Percentiles rank a stretch among this genome's conserved stretches.
phyloP scores from a whole-genome alignment of 2,329 filamentous ascomycete species.

The Fusarium haematococcum region DNA sequence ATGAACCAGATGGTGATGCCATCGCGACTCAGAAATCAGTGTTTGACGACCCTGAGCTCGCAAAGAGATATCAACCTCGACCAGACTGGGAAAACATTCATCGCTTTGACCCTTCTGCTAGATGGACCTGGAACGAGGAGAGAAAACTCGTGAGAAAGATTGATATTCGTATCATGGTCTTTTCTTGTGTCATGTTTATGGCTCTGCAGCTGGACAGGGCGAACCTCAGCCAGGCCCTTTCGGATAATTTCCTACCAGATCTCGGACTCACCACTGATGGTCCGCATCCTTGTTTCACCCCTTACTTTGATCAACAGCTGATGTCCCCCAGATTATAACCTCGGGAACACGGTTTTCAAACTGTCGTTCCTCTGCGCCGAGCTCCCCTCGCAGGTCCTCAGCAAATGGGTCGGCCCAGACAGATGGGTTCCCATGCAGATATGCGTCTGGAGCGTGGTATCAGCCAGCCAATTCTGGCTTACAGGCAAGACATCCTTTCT shows the following conservation, averaged over 20 bases:
- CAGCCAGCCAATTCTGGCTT: constrained; percentile 12
- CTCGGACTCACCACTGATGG: constrained; percentile 57
- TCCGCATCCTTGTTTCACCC: not conserved
- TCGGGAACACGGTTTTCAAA: constrained; percentile 50
- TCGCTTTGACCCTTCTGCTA: constrained; percentile 59
- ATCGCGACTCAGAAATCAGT: constrained; percentile 58
- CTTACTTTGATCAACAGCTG: not conserved
- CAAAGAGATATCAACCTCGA: constrained; percentile 49
- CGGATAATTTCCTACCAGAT: constrained; percentile 60
- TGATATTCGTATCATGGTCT: constrained; percentile 56
- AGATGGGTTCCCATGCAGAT: constrained; percentile 72
- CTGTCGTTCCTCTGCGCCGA: constrained; percentile 49
- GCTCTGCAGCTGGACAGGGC: constrained; percentile 62
- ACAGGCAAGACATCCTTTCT: constrained; percentile 26
- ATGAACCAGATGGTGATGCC: constrained; percentile 6
- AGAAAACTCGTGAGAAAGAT: constrained; percentile 3
- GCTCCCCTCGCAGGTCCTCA: constrained; percentile 70
- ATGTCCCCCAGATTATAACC: constrained; percentile 46
- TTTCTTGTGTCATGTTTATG: constrained; percentile 56
- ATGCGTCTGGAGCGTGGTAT: constrained; percentile 60
- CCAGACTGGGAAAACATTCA: constrained; percentile 57
- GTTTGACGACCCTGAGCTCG: constrained; percentile 56
- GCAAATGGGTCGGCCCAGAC: constrained; percentile 69
- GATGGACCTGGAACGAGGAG: constrained; percentile 56
- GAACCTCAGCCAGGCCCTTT: constrained; percentile 60